Percentiles rank a stretch among this genome's conserved stretches.
Conservation (phyloP, 1,284 basidiomycete species). For the Pseudozyma hubeiensis region DNA sequence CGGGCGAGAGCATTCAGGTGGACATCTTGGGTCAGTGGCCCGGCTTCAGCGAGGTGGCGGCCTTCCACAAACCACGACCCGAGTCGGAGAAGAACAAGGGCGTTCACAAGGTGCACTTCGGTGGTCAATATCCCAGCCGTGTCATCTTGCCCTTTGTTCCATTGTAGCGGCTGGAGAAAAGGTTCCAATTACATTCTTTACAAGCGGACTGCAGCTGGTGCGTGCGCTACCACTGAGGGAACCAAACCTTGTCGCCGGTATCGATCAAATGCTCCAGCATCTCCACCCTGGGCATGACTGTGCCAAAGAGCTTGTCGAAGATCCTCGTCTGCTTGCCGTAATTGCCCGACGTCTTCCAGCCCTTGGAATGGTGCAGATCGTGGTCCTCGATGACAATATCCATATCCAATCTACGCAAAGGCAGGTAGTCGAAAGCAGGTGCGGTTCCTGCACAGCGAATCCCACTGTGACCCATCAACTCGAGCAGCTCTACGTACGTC, state of each 20-base stretch:
- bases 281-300: constrained; percentile 52
- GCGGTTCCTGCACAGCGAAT: constrained; percentile 46
- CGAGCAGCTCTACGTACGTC: constrained; percentile 46
- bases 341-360: constrained; percentile 53
- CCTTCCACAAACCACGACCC: constrained; percentile 14
- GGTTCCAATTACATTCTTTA: no score
- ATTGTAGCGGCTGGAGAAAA: neutral
- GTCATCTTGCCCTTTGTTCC: constrained; percentile 21
- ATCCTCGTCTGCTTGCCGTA: constrained; percentile 65
- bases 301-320: constrained; percentile 63
- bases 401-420: constrained; percentile 39
- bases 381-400: constrained; percentile 66
- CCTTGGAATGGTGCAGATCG: constrained; percentile 62
- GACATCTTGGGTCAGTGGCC: constrained; percentile 47
- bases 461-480: constrained; percentile 59
- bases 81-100: constrained; percentile 20
- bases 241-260: constrained; percentile 14
- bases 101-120: constrained; percentile 10
- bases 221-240: neutral
- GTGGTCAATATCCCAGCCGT: constrained; percentile 7
- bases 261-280: constrained; percentile 31
- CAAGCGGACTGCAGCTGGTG: no score
- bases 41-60: constrained; percentile 33
- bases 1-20: constrained; percentile 53
- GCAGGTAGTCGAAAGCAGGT: constrained; percentile 30